Percentiles rank a stretch among this genome's conserved stretches.
Evolutionary conservation across 2,329 filamentous ascomycete genomes (phyloP).

Genomic region (Corinectria fuckeliana): DNA sequence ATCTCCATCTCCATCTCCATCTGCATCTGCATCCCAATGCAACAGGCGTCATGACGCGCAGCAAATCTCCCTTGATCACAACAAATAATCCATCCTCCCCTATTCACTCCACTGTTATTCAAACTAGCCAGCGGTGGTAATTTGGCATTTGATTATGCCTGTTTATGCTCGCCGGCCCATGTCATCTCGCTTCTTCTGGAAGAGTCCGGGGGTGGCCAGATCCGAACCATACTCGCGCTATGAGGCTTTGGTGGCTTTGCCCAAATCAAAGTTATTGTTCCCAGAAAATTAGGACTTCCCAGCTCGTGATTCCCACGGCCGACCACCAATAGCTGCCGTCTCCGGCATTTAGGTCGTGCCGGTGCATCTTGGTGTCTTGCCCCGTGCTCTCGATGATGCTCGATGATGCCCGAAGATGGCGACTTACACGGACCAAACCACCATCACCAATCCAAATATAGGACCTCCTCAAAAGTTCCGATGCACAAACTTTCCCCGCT

Average conservation of each 20-base stretch:
- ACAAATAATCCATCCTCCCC: conserved; percentile 39
- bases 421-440: conserved; percentile 31
- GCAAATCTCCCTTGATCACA: conserved; percentile 39
- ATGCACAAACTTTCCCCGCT: conserved; percentile 20
- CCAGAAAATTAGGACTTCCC: conserved; percentile 22
- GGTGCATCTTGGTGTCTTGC: conserved; percentile 22
- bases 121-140: conserved; percentile 36
- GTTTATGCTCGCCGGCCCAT: conserved; percentile 37
- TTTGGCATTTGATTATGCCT: conserved; percentile 39
- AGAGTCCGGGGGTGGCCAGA: conserved; percentile 36
- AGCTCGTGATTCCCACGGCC: conserved; percentile 10
- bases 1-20: conserved; percentile 17
- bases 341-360: conserved; percentile 27
- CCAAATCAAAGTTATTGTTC: conserved; percentile 35
- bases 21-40: conserved; percentile 27
- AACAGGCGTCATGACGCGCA: conserved; percentile 35
- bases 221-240: conserved; percentile 25
- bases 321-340: conserved; percentile 31
- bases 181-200: conserved; percentile 43
- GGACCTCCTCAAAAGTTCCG: conserved; percentile 17
- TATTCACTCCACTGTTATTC: conserved; percentile 34
- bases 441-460: conserved; percentile 17
- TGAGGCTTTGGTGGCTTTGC: conserved; percentile 20
- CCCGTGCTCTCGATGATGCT: conserved; percentile 31
- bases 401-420: conserved; percentile 19